Conservation (phyloP, 495 filamentous ascomycete species). For the Sabuloglossum arenarium region DNA sequence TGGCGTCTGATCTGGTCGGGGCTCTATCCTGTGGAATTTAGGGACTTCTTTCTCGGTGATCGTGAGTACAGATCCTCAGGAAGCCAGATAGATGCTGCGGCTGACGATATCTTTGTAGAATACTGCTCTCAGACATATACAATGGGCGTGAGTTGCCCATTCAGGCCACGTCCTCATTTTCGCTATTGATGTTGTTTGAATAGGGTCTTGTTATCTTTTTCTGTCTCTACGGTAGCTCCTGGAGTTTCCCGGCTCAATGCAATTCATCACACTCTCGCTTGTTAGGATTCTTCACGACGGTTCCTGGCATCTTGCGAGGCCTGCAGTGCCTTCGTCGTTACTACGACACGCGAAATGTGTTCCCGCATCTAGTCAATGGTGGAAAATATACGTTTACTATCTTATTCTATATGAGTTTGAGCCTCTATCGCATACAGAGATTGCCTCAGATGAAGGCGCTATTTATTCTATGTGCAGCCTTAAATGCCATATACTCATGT, state of each 20-base stretch:
- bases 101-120: conserved; percentile 16
- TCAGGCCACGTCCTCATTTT: neutral
- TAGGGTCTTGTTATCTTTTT: conserved; percentile 86
- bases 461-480: conserved; percentile 57
- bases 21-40: conserved; percentile 81
- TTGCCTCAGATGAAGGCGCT: conserved; percentile 32
- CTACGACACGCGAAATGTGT: conserved; percentile 61
- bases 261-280: conserved; percentile 71
- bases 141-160: conserved; percentile 44
- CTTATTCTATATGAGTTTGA: conserved; percentile 51
- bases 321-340: conserved; percentile 86
- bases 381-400: conserved; percentile 83
- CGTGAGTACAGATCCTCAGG: too few relatives aligned
- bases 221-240: conserved; percentile 65
- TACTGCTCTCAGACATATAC: conserved; percentile 87
- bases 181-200: conserved; percentile 2
- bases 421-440: conserved; percentile 58
- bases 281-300: conserved; percentile 64
- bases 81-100: neutral
- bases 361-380: conserved; percentile 83
- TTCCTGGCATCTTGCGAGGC: conserved; percentile 75
- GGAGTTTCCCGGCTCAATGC: conserved; percentile 50
- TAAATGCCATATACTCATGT: conserved; percentile 70
- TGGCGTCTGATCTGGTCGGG: conserved; percentile 72
- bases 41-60: conserved; percentile 93